These are phyloP conservation scores for Solioccasus polychromus DNA, from an alignment of 768 basidiomycete genomes.

Conservation along the genomic window DNA sequence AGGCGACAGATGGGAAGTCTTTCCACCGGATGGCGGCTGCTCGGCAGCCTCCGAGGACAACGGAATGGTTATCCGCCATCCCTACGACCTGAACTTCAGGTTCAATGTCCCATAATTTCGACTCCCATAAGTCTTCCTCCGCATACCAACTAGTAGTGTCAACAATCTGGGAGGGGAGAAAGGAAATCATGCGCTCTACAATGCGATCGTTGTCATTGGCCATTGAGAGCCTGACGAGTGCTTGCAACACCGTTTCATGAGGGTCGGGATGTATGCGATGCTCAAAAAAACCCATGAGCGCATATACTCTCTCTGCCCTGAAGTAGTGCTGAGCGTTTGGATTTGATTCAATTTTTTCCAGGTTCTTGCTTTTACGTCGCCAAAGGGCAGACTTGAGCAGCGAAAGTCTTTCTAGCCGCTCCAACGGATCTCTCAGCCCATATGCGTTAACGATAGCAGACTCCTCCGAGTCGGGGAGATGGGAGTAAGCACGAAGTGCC, in stretches of 20 bases:
- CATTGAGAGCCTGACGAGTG: slow-evolving; percentile 22
- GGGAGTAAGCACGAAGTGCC: slow-evolving; percentile 20
- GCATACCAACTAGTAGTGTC: slow-evolving; percentile 17
- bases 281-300: slow-evolving; percentile 27
- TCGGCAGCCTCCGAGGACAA: slow-evolving; percentile 26
- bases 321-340: neutral
- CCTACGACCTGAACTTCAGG: slow-evolving; percentile 17
- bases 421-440: slow-evolving; percentile 17
- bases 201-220: slow-evolving; percentile 23
- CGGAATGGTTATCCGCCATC: slow-evolving; percentile 9
- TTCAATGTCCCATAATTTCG: slow-evolving; percentile 21
- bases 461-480: slow-evolving; percentile 13
- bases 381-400: slow-evolving; percentile 23
- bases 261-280: slow-evolving; percentile 20
- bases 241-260: slow-evolving; percentile 19
- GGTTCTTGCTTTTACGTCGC: slow-evolving; percentile 11
- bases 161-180: slow-evolving; percentile 8
- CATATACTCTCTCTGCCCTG: slow-evolving; percentile 23
- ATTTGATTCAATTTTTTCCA: neutral
- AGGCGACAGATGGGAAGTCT: slow-evolving; percentile 19
- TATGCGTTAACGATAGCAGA: slow-evolving; percentile 23
- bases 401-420: slow-evolving; percentile 22
- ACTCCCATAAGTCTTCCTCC: slow-evolving; percentile 15
- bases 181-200: slow-evolving; percentile 22
- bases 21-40: slow-evolving; percentile 23